These are phyloP conservation scores for Galerina sulciceps DNA, from an alignment of 768 basidiomycete species.

Conservation along the genomic window DNA sequence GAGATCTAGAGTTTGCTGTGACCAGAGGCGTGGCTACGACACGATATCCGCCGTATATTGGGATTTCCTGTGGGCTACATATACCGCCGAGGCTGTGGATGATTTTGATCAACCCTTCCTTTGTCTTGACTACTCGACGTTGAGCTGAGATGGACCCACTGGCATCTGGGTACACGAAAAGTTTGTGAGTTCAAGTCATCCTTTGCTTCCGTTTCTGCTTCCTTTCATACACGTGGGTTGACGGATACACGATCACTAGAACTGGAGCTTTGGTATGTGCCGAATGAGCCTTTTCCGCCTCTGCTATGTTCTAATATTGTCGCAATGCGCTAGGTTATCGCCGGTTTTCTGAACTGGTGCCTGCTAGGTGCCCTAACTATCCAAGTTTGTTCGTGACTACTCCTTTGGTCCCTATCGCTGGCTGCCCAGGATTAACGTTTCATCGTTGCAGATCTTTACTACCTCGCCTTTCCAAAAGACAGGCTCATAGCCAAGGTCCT, in stretches of 20 bases:
- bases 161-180: conserved; percentile 1
- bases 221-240: not conserved
- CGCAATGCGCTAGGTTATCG: conserved; percentile 19
- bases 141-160: not conserved
- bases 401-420: not conserved
- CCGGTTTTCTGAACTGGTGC: conserved; percentile 28
- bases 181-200: conserved; percentile 14
- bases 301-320: conserved; percentile 2
- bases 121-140: no score
- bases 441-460: conserved; percentile 28
- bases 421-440: not conserved
- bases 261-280: conserved; percentile 25
- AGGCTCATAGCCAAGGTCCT: conserved; percentile 22
- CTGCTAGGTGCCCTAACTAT: conserved; percentile 26
- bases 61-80: not conserved
- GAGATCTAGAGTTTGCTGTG: not conserved
- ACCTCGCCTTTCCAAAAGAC: conserved; percentile 34
- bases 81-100: no score
- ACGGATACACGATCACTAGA: conserved; percentile 8
- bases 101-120: no score
- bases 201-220: not conserved
- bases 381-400: conserved; percentile 19
- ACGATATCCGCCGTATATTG: no score
- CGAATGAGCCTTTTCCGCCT: not conserved
- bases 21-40: no score